Base-by-base conservation (phyloP, 352 stramenopile species). In the Phytophthora litchii region DNA sequence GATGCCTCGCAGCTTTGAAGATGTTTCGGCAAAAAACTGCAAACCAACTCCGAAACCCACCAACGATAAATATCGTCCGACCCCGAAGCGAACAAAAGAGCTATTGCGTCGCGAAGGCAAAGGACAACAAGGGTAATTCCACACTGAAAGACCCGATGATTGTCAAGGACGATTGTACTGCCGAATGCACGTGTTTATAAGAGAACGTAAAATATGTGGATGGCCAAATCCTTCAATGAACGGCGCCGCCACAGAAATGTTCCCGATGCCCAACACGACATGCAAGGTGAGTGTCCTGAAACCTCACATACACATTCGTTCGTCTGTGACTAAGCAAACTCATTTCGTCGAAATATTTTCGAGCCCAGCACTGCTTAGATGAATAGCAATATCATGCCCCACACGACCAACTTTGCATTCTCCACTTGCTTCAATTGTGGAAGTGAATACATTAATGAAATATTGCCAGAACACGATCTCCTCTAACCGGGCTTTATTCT, bases 261-360 rank as follows among this genome's bases (percentile, higher is more conserved):
- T 51, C 17, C 56, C 62, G 5, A 59, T 50, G 64, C 52, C 58
- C 25, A 65, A 68, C 47, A 68, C 58, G 42, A 68, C 64, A 6
- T 72, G 68, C 59, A 72, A 72, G 31, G 52, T 58, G n/a, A n/a
- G n/a, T n/a, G n/a, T n/a, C n/a, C n/a, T n/a, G n/a, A n/a, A 27
- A 27, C 23, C 23, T 27, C 23, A 27, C n/a, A n/a, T n/a, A n/a
- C n/a, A n/a, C n/a, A n/a, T n/a, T n/a, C n/a, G n/a, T n/a, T n/a
- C n/a, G n/a, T n/a, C n/a, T n/a, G n/a, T n/a, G n/a, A n/a, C n/a
- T n/a, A n/a, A n/a, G n/a, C n/a, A 8, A 52, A 12, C 35, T 31
- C 32, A 21, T 29, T 45, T 47, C 40, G 10, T 25, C 36, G 23
- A 60, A 42, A 19, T 21, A 42, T 56, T 25, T 56, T 37, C 35